Evolutionary conservation across 2,329 filamentous ascomycete species (phyloP).

Genomic region (Scedosporium apiospermum): DNA sequence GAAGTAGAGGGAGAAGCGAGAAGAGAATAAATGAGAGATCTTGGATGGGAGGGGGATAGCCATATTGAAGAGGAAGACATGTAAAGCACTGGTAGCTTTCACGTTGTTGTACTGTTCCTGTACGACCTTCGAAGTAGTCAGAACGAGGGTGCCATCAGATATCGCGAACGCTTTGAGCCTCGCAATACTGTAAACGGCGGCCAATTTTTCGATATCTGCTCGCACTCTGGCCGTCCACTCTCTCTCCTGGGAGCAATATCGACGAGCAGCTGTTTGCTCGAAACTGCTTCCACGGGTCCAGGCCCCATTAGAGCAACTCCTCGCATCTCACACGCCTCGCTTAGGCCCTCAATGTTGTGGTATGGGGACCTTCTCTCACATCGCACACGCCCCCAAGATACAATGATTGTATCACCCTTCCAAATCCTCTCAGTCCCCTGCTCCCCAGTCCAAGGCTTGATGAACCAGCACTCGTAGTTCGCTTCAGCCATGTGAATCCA

Average conservation of each 20-base stretch:
- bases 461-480: not conserved
- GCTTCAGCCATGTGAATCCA: not conserved
- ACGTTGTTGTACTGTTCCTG: conserved; percentile 2
- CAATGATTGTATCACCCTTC: not conserved
- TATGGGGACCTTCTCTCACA: not conserved
- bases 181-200: not conserved
- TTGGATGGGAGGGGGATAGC: not conserved
- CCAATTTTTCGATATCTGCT: not conserved
- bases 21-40: not conserved
- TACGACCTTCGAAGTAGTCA: not conserved
- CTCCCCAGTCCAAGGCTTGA: not conserved
- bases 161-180: not conserved
- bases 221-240: not conserved
- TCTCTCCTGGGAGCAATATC: too few species aligned
- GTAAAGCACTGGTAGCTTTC: not conserved
- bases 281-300: not conserved
- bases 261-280: not conserved
- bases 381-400: not conserved
- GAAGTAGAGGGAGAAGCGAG: not conserved
- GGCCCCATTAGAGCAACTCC: not conserved
- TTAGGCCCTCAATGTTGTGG: not conserved
- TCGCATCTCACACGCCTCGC: not conserved
- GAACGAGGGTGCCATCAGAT: not conserved
- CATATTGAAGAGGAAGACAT: not conserved
- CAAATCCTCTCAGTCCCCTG: not conserved